Conservation (phyloP, 306 rosid species). For the Pachyrhizus erosus region DNA sequence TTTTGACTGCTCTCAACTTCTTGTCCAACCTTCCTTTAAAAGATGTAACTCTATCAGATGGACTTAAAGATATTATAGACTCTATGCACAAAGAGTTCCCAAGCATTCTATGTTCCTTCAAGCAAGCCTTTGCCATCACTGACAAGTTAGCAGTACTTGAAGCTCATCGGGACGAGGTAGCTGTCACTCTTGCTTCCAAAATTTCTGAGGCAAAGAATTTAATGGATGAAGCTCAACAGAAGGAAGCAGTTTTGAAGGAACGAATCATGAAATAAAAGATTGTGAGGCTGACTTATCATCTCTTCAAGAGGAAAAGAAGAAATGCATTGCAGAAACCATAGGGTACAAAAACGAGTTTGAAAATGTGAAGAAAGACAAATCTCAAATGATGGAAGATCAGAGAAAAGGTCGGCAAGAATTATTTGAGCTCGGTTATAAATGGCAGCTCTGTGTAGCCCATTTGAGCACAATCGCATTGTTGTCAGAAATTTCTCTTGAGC, state of each 20-base stretch:
- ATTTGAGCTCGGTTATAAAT: not conserved
- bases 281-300: not conserved
- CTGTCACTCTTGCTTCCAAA: constrained; percentile 12
- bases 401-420: constrained; percentile 28
- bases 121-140: constrained; percentile 14
- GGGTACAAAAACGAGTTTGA: not conserved
- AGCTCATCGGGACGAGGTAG: not conserved
- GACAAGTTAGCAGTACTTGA: constrained; percentile 13
- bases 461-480: not conserved
- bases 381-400: not conserved
- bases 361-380: not conserved
- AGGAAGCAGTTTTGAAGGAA: not conserved
- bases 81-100: constrained; percentile 35
- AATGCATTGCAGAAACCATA: not conserved
- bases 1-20: constrained; percentile 43
- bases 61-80: constrained; percentile 23
- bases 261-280: not conserved
- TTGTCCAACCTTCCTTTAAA: constrained; percentile 38
- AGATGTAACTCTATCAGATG: constrained; percentile 20
- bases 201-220: not conserved
- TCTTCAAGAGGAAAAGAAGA: not conserved
- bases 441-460: not conserved
- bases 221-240: constrained; percentile 13
- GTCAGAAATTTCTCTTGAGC: not conserved
- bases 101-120: constrained; percentile 39